These are phyloP conservation scores for Papilionanthe hybrid DNA, from an alignment of 116 monocot species.

Conservation along the genomic window DNA sequence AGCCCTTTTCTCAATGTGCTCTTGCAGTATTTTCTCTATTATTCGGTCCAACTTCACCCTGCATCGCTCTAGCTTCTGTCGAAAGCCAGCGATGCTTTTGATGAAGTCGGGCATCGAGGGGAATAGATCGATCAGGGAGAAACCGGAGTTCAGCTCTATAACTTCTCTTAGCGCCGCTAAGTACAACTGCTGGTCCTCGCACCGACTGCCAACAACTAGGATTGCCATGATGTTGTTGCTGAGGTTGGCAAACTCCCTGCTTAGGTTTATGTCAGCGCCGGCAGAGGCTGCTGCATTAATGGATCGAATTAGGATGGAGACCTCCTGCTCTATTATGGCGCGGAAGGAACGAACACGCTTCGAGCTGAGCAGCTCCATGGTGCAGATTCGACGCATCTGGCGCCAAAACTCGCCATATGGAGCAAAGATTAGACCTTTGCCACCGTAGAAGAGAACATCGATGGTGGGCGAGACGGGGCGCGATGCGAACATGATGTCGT, in stretches of 20 bases:
- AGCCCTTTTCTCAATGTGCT: constrained; percentile 1
- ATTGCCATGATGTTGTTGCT: constrained; percentile 1
- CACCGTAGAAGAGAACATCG: neutral
- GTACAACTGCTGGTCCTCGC: neutral
- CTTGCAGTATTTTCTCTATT: constrained; percentile 4
- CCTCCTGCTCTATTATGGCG: neutral
- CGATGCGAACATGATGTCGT: constrained; percentile 8
- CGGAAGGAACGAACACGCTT: neutral
- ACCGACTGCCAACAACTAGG: neutral
- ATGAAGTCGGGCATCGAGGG: neutral
- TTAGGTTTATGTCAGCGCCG: neutral
- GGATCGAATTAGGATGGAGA: neutral
- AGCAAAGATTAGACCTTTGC: neutral
- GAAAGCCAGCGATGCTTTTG: neutral
- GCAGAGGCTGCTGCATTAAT: neutral
- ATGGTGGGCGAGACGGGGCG: neutral
- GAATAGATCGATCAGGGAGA: neutral
- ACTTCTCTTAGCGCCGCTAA: neutral
- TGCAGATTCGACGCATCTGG: neutral
- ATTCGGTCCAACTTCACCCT: constrained; percentile 3
- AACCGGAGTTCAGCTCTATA: neutral
- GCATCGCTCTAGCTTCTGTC: neutral
- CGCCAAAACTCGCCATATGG: constrained; percentile 2
- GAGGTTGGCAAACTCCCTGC: neutral
- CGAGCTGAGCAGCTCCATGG: neutral